Conservation (phyloP, 2,329 filamentous ascomycete genomes). For the Aspergillus caelatus region DNA sequence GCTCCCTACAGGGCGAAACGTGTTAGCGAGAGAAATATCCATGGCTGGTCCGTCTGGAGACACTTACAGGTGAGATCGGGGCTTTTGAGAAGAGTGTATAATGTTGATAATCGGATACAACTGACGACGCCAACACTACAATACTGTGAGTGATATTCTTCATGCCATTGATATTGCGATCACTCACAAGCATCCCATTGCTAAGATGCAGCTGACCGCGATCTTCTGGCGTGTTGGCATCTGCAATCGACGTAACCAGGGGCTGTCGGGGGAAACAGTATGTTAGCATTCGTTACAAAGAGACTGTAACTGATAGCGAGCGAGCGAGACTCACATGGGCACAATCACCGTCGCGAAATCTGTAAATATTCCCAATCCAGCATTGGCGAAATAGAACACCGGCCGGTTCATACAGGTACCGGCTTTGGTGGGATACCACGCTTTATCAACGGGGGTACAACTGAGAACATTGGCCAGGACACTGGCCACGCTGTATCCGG, state of each 20-base stretch:
- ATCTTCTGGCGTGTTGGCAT: constrained; percentile 35
- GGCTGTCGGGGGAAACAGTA: constrained; percentile 15
- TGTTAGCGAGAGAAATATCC: neutral
- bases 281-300: neutral
- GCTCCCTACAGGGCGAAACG: constrained; percentile 16
- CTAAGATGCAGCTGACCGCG: constrained; percentile 29
- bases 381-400: constrained; percentile 35
- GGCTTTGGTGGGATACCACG: constrained; percentile 28
- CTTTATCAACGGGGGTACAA: constrained; percentile 29
- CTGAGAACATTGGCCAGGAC: constrained; percentile 31
- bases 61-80: constrained; percentile 30
- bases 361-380: constrained; percentile 31
- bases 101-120: constrained; percentile 29
- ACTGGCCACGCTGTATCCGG: constrained; percentile 30
- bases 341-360: constrained; percentile 33
- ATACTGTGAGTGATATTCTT: too few species aligned
- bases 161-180: too few species aligned
- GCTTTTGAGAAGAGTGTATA: constrained; percentile 27
- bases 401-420: constrained; percentile 30
- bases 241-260: constrained; percentile 33
- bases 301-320: neutral
- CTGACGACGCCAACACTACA: constrained; percentile 32
- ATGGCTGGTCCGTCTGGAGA: neutral
- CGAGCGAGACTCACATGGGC: constrained; percentile 26
- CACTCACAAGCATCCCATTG: constrained; percentile 34